These are phyloP conservation scores for Priceomyces fermenticarens DNA, from an alignment of 805 yeast genomes.

Conservation along the genomic window DNA sequence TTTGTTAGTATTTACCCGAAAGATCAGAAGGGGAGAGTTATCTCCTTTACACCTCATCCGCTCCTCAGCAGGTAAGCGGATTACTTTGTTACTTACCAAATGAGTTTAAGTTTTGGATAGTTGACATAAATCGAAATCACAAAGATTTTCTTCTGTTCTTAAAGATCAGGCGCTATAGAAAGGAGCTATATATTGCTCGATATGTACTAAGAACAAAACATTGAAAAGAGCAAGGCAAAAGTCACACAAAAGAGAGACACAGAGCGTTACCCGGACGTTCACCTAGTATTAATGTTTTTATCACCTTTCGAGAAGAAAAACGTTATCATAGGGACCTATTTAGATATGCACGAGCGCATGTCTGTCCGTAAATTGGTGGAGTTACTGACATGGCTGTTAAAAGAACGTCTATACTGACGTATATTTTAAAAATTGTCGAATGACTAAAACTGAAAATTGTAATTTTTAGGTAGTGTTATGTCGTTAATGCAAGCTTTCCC, in stretches of 20 bases:
- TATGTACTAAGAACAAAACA: not conserved
- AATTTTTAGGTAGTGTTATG: too few relatives aligned
- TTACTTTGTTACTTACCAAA: constrained; percentile 62
- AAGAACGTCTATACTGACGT: too few relatives aligned
- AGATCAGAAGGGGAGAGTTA: not conserved
- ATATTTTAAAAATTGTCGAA: too few relatives aligned
- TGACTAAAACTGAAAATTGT: too few relatives aligned
- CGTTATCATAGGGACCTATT: too few relatives aligned
- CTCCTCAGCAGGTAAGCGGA: constrained; percentile 31
- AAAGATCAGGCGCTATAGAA: not conserved
- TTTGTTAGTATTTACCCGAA: constrained; percentile 5
- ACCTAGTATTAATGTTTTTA: too few relatives aligned
- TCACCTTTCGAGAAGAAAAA: too few relatives aligned
- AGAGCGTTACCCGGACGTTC: not conserved
- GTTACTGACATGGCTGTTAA: too few relatives aligned
- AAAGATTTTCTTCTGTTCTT: constrained; percentile 8
- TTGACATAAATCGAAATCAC: constrained; percentile 53
- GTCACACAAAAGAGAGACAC: not conserved
- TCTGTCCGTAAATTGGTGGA: too few relatives aligned
- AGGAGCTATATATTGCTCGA: constrained; percentile 1
- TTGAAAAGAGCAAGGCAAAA: not conserved
- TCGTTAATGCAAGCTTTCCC: too few relatives aligned
- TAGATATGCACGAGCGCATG: too few relatives aligned
- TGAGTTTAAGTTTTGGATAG: constrained; percentile 86
- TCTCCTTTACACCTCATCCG: not conserved